These are phyloP conservation scores for Sequoia sempervirens DNA, from an alignment of 75 land plant species.

Conservation along the genomic window DNA sequence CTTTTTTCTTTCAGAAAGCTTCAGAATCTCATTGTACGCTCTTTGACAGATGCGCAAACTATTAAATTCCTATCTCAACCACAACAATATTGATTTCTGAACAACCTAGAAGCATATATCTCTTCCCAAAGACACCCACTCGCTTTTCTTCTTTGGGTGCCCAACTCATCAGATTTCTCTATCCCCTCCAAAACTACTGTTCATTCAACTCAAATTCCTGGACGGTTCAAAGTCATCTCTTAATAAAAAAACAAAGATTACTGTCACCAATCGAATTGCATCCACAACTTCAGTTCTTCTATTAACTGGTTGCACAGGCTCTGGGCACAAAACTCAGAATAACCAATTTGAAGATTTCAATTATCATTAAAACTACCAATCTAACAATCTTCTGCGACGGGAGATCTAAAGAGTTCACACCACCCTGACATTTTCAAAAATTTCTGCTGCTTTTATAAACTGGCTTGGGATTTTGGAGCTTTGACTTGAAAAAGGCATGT, in stretches of 20 bases:
- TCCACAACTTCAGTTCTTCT: background rate
- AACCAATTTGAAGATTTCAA: background rate
- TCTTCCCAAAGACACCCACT: background rate
- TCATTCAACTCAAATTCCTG: background rate
- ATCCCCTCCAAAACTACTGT: background rate
- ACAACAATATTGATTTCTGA: background rate
- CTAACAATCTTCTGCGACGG: background rate
- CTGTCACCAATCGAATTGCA: background rate
- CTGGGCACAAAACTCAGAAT: background rate
- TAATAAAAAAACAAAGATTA: background rate
- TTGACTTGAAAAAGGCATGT: background rate
- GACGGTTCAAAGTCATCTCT: background rate
- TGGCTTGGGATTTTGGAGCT: background rate
- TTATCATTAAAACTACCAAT: background rate
- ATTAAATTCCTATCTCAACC: background rate
- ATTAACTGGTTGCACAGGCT: background rate
- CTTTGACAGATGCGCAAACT: background rate
- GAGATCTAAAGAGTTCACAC: background rate
- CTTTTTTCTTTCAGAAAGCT: background rate
- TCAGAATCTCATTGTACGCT: background rate
- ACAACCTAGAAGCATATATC: background rate
- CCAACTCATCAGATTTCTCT: background rate
- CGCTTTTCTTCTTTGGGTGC: background rate
- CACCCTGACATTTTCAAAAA: background rate
- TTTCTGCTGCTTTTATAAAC: background rate